Evolutionary conservation across 176 grass and related monocot genomes (phyloP), one percentile per base, ranked within the genome.

Genomic region (Zea mays): DNA sequence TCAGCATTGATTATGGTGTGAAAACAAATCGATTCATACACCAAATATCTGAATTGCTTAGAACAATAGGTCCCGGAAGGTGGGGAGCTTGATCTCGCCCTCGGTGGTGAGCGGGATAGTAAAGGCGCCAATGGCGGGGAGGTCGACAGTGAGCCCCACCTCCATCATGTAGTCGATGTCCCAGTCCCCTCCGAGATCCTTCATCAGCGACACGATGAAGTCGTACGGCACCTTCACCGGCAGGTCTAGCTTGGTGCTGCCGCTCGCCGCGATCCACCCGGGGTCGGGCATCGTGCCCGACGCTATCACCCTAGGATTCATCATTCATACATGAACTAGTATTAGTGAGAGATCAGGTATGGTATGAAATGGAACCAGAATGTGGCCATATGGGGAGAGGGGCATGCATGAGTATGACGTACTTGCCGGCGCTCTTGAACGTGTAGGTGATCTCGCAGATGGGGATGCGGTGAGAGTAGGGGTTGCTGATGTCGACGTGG

Each of bases 1-100:
- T 10, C 55, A 58, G 0, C 55, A 21, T n/a, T 10, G 3, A 58
- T 58, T 10, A 58, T 58, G 17, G 2, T 20, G 27, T 27, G 27
- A 27, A 27, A 27, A 27, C 27, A 27, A 27, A 27, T 27, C 27
- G 27, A 27, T 27, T 27, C 27, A 27, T 27, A 27, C 27, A 27
- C 27, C 27, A 27, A 27, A 27, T 27, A 27, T 27, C 27, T 27
- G 27, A 27, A 27, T 27, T 27, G 27, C 27, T 27, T 27, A 27
- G 74, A 92, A 96, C 74, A 96, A 62, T 44, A 96, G 51, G 81
- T 92, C 90, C 62, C 75, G 67, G 79, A 93, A 36, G 0, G 91
- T 97, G 41, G 94, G 94, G 2, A 97, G 89, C 84, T 93, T 93
- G 38, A 97, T 76, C 94, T 97, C 94, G 13, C 94, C 91, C 54